Evolutionary conservation across 768 basidiomycete genomes (phyloP), one percentile per base, ranked within the genome.

Genomic region (Ramaria sp.): DNA sequence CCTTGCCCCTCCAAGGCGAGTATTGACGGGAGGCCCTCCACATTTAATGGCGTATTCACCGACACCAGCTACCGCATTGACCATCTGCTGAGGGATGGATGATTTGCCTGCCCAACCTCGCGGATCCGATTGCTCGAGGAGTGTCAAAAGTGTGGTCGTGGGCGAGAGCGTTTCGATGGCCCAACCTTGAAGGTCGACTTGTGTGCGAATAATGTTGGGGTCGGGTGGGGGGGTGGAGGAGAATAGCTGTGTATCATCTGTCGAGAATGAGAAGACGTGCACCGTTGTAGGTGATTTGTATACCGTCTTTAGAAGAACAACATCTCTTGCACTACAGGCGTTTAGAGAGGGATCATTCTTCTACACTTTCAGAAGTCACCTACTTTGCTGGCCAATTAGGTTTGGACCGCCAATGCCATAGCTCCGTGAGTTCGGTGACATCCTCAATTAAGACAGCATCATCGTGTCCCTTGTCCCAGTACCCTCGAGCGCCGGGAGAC

Each of bases 161-260:
- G 95, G 96, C 0, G 94, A 97, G 9, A 99, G 75, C 0, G 88
- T 80, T 69, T 98, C 95, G 63, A 99, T 92, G 0, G 95, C 90
- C 90, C 94, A 98, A 48, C 95, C 96, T 71, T 92, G 93, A n/a
- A 99, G 75, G 67, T 96, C 93, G n/a, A 95, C 85, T 68, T 98
- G 94, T 0, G 90, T 91, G 7, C 94, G 86, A 60, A 96, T 95
- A 51, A 87, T 78, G 62, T 80, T 86, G 0, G 87, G 83, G 50
- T 88, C 90, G 1, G 71, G 73, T 11, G 74, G 74, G 47, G 78
- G 90, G 60, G 81, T 78, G 59, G 75, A 78, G 0, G 91, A 86
- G 69, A 97, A 96, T 13, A 96, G 76, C 55, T 88, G 82, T 52
- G 80, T 80, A 62, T 97, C 91, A 61, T 97, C 92, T 0, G 84